Conservation (phyloP, 345 rosid species). For the Populus alba region DNA sequence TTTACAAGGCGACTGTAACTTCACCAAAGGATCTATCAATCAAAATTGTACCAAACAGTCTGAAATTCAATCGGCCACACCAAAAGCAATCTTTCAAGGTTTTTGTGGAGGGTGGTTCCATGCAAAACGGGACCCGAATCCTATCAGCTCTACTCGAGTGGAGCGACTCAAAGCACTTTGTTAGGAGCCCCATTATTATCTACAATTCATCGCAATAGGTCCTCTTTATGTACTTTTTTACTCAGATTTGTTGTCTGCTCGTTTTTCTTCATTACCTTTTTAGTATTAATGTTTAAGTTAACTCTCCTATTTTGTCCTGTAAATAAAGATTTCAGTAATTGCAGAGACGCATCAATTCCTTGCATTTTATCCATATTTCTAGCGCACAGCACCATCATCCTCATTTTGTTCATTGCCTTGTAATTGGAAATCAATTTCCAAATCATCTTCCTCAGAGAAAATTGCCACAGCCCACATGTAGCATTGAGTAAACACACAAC, state of each 20-base stretch:
- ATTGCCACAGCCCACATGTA: no score
- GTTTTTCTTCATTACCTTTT: neutral
- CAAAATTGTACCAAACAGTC: conserved; percentile 45
- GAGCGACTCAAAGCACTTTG: conserved; percentile 54
- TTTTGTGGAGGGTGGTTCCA: conserved; percentile 41
- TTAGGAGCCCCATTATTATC: conserved; percentile 55
- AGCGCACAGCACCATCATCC: no score
- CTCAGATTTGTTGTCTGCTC: neutral
- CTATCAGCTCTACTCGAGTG: conserved; percentile 58
- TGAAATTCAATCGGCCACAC: conserved; percentile 34
- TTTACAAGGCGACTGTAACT: conserved; percentile 47
- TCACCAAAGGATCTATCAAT: conserved; percentile 48
- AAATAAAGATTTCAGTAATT: no score
- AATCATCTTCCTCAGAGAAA: no score
- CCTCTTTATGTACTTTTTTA: neutral
- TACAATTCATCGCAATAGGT: conserved; percentile 8
- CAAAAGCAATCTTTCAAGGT: conserved; percentile 53
- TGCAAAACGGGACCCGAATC: conserved; percentile 14
- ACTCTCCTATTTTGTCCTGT: no score
- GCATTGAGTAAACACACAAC: no score
- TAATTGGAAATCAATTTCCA: no score
- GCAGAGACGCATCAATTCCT: no score
- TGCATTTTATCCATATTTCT: no score
- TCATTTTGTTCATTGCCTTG: no score
- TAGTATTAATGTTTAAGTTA: no score